Evolutionary conservation across 148 eudicot species (phyloP).

Genomic region (Camellia sinensis): DNA sequence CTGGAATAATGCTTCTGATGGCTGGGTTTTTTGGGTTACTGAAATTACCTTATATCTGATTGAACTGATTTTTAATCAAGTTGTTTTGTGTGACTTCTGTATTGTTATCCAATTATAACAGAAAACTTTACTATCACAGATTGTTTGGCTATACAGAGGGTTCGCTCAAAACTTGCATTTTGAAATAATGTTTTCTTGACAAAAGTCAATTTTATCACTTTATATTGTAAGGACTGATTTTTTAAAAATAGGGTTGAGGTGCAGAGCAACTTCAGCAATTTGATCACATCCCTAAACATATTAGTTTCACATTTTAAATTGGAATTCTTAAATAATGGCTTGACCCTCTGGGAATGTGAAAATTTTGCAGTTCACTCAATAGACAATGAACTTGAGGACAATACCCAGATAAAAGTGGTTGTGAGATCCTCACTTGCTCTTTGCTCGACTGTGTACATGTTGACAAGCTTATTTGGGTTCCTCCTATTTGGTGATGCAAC

Average conservation of each 20-base stretch:
- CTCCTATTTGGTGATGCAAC: conserved; percentile 80
- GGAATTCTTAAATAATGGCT: not conserved
- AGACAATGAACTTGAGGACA: conserved; percentile 76
- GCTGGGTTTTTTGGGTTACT: not conserved
- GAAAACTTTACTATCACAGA: not conserved
- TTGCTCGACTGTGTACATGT: conserved; percentile 70
- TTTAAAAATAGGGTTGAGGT: not conserved
- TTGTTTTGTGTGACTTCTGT: not conserved
- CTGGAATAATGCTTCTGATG: not conserved
- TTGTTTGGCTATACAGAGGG: not conserved
- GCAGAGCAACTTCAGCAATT: conserved; percentile 6
- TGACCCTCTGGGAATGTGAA: conserved; percentile 2
- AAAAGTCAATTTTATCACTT: not conserved
- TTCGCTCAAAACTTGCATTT: not conserved
- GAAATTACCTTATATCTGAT: not conserved
- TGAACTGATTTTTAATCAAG: not conserved
- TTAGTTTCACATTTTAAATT: not conserved
- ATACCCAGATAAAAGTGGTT: conserved; percentile 53
- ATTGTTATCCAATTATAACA: not conserved
- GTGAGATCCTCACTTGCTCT: conserved; percentile 68
- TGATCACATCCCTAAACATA: not conserved
- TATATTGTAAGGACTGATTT: not conserved
- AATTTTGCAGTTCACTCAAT: conserved; percentile 74
- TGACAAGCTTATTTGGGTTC: conserved; percentile 82
- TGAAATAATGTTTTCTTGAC: not conserved